Conservation (phyloP, 2,329 filamentous ascomycete genomes). For the Fusarium staphyleae region DNA sequence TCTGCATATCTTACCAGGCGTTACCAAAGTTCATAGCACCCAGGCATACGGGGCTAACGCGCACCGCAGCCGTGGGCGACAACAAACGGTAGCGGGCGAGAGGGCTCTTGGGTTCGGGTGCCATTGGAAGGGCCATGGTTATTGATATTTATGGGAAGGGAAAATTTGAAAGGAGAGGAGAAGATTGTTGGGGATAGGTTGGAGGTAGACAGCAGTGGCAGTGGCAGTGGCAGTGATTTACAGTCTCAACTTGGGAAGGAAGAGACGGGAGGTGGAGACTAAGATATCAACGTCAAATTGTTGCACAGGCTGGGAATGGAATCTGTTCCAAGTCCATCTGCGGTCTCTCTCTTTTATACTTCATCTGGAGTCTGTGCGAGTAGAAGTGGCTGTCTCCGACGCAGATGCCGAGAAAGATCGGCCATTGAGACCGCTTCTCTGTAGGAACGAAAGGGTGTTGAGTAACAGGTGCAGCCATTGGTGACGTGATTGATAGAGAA, state of each 20-base stretch:
- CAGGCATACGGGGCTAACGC: conserved; percentile 72
- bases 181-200: background rate
- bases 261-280: too few species aligned
- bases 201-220: background rate
- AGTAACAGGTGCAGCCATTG: background rate
- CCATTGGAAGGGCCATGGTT: conserved; percentile 44
- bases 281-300: too few species aligned
- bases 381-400: conserved; percentile 6
- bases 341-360: background rate
- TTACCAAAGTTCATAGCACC: conserved; percentile 72
- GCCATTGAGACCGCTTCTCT: background rate
- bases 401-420: conserved; percentile 5
- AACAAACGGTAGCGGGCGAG: conserved; percentile 71
- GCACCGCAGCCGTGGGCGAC: conserved; percentile 68
- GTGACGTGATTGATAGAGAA: conserved; percentile 5
- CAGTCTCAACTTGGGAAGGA: too few species aligned
- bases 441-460: background rate
- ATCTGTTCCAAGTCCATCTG: too few species aligned
- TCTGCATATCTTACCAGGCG: conserved; percentile 49
- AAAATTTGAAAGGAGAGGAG: background rate
- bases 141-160: too few species aligned
- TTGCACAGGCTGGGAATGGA: background rate
- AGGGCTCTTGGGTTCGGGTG: conserved; percentile 63
- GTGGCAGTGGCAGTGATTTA: too few species aligned
- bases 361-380: background rate